Evolutionary conservation across 805 yeast genomes (phyloP), one percentile per base, ranked within the genome.

Genomic region (Kregervanrija fluxuum): DNA sequence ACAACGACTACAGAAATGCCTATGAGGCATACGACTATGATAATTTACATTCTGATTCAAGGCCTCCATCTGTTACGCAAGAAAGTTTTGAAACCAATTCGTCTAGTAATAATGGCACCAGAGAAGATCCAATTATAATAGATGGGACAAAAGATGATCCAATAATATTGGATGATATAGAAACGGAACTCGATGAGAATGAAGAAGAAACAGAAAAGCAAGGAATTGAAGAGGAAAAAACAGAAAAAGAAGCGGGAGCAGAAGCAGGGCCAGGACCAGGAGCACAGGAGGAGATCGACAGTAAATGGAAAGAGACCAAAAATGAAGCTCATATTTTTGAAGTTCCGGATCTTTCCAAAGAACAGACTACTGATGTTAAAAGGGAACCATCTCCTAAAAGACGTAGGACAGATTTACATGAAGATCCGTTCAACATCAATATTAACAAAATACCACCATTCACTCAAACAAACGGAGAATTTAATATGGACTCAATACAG

Each of bases 381-480:
- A 16, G 22, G 15, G 9, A 14, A 35, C 15, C 38, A 6, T 32
- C 42, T 13, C 33, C 40, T 6, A 43, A 42, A 22, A 40, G 42
- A 30, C 42, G 30, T 22, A 33, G 38, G 30, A 28, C 38, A 36
- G 37, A 44, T 42, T 46, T 22, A 22, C 28, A 22, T 22, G 28
- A 22, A 22, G 28, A 22, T 38, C 37, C 41, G 11, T 43, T 49
- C 32, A 45, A 44, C 17, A 41, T 55, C 12, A 39, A 54, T 1
- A 37, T 42, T 16, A 15, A 14, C 6, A 53, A 55, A 10, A 46
- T 57, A 3, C 57, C 65, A 4, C 66, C 65, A 2, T 61, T 61
- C 38, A 56, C 62, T 2, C 56, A 59, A 42, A 61, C 63, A 0
- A 49, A 48, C 40, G 65, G 64, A 3, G 50, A 62, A 37, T 56